Evolutionary conservation across 441 rosid species (phyloP), one percentile per base, ranked within the genome.

Genomic region (Gossypium aridum): DNA sequence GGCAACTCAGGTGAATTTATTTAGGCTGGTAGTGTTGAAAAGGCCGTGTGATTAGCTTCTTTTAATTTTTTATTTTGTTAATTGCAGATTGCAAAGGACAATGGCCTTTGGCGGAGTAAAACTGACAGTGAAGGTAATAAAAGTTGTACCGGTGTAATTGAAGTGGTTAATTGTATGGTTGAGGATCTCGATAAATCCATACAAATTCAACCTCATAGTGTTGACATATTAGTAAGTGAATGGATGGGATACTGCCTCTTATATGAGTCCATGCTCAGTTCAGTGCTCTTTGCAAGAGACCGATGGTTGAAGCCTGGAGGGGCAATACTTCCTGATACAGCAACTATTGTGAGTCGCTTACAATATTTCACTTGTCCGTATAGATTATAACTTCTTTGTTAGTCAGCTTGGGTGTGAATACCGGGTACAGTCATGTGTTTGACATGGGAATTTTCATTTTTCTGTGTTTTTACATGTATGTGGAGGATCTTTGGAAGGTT

Each of bases 231-330:
- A 75, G 82, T 93, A 78, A 95, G 98, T 74, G 99, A 95, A 79
- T 95, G 99, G 99, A 95, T 95, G 99, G 98, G 99, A 75, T 95
- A 95, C 76, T 92, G 99, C 87, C 80, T 95, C 69, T 87, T 95
- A 3, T 92, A 91, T 3, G 99, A 95, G 88, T 80, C 99, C 74
- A 95, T 95, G 98, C 94, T 95, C 43, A 86, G 83, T 77, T 95
- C 99, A 28, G 96, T 92, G 78, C 97, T 95, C 64, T 87, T 77
- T 84, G 99, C 98, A 64, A 88, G 99, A 80, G 99, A 95, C 82
- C 86, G 78, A 63, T 95, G 99, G 99, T 83, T 95, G 85, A 95
- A 91, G 70, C 99, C 98, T 73, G 97, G 99, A 67, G 99, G 99
- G 79, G 97, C 99, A 63, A 88, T 95, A 73, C 97, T 95, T 51